Evolutionary conservation across 495 filamentous ascomycete genomes (phyloP).

Genomic region (Lentithecium fluviatile): DNA sequence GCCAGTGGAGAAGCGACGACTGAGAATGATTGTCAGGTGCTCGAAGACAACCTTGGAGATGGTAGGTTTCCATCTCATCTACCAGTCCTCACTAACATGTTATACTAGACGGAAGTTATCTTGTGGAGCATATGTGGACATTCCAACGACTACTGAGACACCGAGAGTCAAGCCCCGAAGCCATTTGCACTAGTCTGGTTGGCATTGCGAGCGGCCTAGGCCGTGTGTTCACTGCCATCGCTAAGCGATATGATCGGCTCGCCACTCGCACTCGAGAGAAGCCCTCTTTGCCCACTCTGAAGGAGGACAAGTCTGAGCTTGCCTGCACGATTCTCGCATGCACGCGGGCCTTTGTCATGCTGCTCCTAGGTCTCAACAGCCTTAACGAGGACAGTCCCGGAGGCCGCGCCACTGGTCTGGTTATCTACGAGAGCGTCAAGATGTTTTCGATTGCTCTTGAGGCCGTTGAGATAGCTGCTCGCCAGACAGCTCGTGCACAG

Average conservation of each 20-base stretch:
- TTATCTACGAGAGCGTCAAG: conserved; percentile 29
- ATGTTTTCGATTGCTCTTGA: conserved; percentile 29
- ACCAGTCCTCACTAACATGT: not conserved
- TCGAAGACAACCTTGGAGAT: conserved; percentile 23
- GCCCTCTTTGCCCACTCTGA: not conserved
- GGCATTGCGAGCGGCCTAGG: conserved; percentile 12
- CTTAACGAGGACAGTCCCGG: conserved; percentile 1
- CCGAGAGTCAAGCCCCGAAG: not conserved
- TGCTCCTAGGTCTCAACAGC: conserved; percentile 22
- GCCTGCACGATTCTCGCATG: conserved; percentile 14
- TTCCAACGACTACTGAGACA: conserved; percentile 19
- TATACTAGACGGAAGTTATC: conserved; percentile 5
- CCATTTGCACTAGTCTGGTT: conserved; percentile 21
- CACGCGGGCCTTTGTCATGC: conserved; percentile 15
- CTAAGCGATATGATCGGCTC: conserved; percentile 8
- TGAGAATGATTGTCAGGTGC: not conserved
- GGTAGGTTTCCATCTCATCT: not conserved
- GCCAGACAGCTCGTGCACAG: not conserved
- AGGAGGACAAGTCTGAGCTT: conserved; percentile 19
- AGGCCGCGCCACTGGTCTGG: not conserved
- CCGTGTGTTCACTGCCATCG: conserved; percentile 11
- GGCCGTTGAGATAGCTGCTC: conserved; percentile 16
- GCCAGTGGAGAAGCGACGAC: too few relatives aligned
- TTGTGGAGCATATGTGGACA: conserved; percentile 18
- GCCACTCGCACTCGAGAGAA: not conserved